These are phyloP conservation scores for Punctularia strigosozonata DNA, from an alignment of 768 basidiomycete genomes.

Conservation along the genomic window DNA sequence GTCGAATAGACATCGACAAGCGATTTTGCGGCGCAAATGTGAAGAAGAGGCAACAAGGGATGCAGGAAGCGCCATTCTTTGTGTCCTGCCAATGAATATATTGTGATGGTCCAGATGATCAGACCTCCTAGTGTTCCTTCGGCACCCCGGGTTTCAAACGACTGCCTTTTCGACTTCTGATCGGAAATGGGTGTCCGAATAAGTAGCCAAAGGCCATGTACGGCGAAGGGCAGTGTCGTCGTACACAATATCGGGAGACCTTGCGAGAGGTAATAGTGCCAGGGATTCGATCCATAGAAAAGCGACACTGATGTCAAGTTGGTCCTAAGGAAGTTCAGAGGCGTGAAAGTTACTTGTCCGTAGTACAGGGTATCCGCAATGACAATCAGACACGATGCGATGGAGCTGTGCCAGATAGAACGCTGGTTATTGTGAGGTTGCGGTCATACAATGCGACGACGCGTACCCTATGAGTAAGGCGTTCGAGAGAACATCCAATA, in stretches of 20 bases:
- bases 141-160: too few species aligned
- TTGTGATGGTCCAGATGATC: slow-evolving; percentile 46
- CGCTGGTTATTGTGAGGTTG: neutral
- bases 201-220: slow-evolving; percentile 43
- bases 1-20: slow-evolving; percentile 36
- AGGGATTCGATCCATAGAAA: slow-evolving; percentile 83
- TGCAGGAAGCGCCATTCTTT: slow-evolving; percentile 99
- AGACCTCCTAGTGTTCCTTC: slow-evolving; percentile 32
- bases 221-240: slow-evolving; percentile 58
- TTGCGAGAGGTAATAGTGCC: slow-evolving; percentile 86
- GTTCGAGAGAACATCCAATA: neutral
- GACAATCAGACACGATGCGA: slow-evolving; percentile 8
- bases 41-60: slow-evolving; percentile 75
- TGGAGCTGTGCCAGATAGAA: slow-evolving; percentile 1
- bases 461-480: neutral
- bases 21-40: slow-evolving; percentile 67
- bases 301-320: slow-evolving; percentile 80
- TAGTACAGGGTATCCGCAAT: slow-evolving; percentile 64
- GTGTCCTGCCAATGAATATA: slow-evolving; percentile 79
- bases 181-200: slow-evolving; percentile 11
- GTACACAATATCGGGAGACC: slow-evolving; percentile 75
- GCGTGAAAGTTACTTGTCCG: slow-evolving; percentile 52
- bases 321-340: slow-evolving; percentile 69
- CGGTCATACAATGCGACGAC: neutral
- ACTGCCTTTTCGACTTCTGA: too few species aligned